Evolutionary conservation across 257 asterid genomes (phyloP), one percentile per base, ranked within the genome.

Genomic region (Apocynum venetum): DNA sequence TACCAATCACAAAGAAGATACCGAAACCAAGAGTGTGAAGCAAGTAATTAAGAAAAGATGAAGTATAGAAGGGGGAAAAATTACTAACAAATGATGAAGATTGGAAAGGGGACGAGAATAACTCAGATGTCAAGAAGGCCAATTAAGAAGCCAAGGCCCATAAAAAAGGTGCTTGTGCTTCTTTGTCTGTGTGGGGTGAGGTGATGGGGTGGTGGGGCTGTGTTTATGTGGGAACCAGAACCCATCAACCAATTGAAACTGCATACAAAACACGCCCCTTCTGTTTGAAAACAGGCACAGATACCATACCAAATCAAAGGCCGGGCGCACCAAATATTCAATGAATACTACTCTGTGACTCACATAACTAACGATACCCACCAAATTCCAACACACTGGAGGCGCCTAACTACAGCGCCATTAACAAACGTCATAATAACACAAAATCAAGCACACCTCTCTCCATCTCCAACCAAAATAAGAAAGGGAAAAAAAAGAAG

Each of bases 1-100:
- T 74, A 80, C 84, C 88, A 87, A 86, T 86, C 85, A 80, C 83
- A 77, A 73, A 78, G 79, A 82, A 81, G 86, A 87, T 73, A 83
- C 88, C 47, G 73, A 75, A 80, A 86, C 74, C 80, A 80, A 71
- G 85, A 80, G 76, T 68, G 82, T 47, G 72, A 80, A 84, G 63
- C 76, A 87, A 79, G 73, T 43, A 84, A 68, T 63, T 77, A 43
- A 75, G 67, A 78, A 53, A 41, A 83, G 71, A 57, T 67, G 76
- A 67, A 83, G 71, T 52, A 44, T 11, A 6, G 69, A 60, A 65
- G 48, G 64, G 15, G 12, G 55, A 53, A 72, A 82, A 25, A 47
- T 66, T 71, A 60, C 71, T 65, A 55, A 67, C 82, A 84, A 73
- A 79, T 79, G 60, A 79, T 47, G 81, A 83, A 81, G 87, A 83